Evolutionary conservation across 768 basidiomycete genomes (phyloP).

Genomic region (Lactarius psammicola): DNA sequence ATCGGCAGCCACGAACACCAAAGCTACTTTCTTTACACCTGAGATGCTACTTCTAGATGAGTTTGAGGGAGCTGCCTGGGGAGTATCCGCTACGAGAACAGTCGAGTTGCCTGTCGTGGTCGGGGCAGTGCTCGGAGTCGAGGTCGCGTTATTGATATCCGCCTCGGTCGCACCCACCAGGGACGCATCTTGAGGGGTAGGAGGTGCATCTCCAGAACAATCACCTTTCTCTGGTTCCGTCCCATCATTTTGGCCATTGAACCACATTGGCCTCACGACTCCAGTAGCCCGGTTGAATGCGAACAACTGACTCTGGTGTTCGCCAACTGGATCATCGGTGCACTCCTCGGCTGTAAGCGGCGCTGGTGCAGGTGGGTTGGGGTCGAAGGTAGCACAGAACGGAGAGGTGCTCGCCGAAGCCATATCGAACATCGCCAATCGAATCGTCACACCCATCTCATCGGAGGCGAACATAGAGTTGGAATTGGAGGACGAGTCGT

Average conservation of each 20-base stretch:
- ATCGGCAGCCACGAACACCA: conserved; percentile 49
- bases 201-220: conserved; percentile 26
- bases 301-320: conserved; percentile 57
- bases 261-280: conserved; percentile 54
- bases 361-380: conserved; percentile 46
- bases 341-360: conserved; percentile 53
- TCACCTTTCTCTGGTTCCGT: conserved; percentile 22
- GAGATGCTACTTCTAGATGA: conserved; percentile 27
- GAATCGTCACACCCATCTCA: conserved; percentile 43
- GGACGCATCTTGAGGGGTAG: conserved; percentile 18
- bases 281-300: conserved; percentile 50
- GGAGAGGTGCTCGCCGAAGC: conserved; percentile 37
- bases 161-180: conserved; percentile 21
- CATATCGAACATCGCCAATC: conserved; percentile 45
- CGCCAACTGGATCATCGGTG: conserved; percentile 22
- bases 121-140: not conserved
- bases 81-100: conserved; percentile 9
- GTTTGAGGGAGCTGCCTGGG: conserved; percentile 11
- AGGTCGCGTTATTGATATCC: not conserved
- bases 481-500: conserved; percentile 18
- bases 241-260: conserved; percentile 34
- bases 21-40: conserved; percentile 45
- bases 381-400: conserved; percentile 64
- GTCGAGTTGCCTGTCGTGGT: not conserved
- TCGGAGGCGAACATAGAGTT: conserved; percentile 21